A percentile compares a stretch with the other conserved stretches of the same genome.
Evolutionary conservation across 106 monocot genomes (phyloP).

Genomic region (Vanilla planifolia): DNA sequence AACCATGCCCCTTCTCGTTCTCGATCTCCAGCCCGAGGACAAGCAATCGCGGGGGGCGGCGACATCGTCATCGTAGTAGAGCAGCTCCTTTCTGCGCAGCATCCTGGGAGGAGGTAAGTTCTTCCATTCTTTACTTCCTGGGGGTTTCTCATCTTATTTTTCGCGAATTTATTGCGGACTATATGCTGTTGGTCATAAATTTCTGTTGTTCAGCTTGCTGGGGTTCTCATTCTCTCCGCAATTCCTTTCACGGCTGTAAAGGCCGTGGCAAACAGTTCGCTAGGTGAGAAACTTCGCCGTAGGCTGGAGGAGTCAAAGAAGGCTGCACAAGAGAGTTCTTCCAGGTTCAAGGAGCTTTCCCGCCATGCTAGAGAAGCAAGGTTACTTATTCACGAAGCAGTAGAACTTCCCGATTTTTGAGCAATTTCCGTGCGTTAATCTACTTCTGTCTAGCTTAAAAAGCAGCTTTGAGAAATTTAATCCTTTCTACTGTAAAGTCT

Average conservation of each 20-base stretch:
- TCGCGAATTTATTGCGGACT: neutral
- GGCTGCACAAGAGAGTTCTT: constrained; percentile 38
- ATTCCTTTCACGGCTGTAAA: constrained; percentile 94
- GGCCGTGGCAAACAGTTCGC: constrained; percentile 81
- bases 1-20: neutral
- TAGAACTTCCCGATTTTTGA: neutral
- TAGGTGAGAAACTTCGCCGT: constrained; percentile 62
- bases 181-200: neutral
- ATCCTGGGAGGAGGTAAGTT: constrained; percentile 45
- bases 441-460: too few relatives aligned
- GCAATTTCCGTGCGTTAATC: too few relatives aligned
- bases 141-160: neutral
- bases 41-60: neutral
- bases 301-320: constrained; percentile 67
- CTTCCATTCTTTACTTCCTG: neutral
- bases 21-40: neutral
- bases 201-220: constrained; percentile 50
- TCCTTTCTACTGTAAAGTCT: too few relatives aligned
- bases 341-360: constrained; percentile 30
- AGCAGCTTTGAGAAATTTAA: too few relatives aligned
- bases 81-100: constrained; percentile 20
- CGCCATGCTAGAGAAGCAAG: constrained; percentile 56
- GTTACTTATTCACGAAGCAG: constrained; percentile 15
- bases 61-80: neutral
- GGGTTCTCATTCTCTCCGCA: constrained; percentile 89